These are phyloP conservation scores for Metschnikowia lochheadii DNA, from an alignment of 805 yeast genomes.

Conservation along the genomic window DNA sequence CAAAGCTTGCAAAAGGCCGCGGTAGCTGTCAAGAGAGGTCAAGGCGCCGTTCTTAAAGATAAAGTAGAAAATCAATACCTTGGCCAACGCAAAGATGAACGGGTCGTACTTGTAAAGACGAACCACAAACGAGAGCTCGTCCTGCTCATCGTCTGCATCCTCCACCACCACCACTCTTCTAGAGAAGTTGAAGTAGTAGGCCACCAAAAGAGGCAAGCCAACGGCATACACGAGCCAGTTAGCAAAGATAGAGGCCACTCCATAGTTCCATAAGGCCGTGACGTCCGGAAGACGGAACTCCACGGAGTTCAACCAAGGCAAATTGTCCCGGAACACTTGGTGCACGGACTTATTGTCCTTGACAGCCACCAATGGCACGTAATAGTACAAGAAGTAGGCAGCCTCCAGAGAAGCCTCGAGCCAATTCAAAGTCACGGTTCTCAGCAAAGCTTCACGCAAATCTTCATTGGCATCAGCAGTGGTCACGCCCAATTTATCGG, in stretches of 20 bases:
- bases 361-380: conserved; percentile 33
- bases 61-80: conserved; percentile 35
- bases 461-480: conserved; percentile 32
- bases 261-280: conserved; percentile 26
- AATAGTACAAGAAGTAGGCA: conserved; percentile 27
- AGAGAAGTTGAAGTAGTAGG: conserved; percentile 53
- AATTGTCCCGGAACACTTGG: conserved; percentile 32
- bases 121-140: conserved; percentile 12
- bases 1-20: conserved; percentile 26
- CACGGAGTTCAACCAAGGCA: conserved; percentile 21
- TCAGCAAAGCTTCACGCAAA: conserved; percentile 38
- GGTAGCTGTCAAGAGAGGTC: conserved; percentile 23
- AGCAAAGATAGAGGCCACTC: conserved; percentile 28
- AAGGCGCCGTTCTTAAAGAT: conserved; percentile 31
- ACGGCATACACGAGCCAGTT: conserved; percentile 42
- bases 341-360: conserved; percentile 35
- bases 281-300: conserved; percentile 34
- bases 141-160: conserved; percentile 10
- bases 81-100: conserved; percentile 46
- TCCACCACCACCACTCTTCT: conserved; percentile 35
- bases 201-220: conserved; percentile 37
- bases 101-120: conserved; percentile 50
- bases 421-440: conserved; percentile 33
- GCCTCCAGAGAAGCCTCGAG: conserved; percentile 31
- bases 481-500: conserved; percentile 36